Evolutionary conservation across 2,329 filamentous ascomycete species (phyloP), one percentile per base, ranked within the genome.

Genomic region (Epichloe sp.): DNA sequence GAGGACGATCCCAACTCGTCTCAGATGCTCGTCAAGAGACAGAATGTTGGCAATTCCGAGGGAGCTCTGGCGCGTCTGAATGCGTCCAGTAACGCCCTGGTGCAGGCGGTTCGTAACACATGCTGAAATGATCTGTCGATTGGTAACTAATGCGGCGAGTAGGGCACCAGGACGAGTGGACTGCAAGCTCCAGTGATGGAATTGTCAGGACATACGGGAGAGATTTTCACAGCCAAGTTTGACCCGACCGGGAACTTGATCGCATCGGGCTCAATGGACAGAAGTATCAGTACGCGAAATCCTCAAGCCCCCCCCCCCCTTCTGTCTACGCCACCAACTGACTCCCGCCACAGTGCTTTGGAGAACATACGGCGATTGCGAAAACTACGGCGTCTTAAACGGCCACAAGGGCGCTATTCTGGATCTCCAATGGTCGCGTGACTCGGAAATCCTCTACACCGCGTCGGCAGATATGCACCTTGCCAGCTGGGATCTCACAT

Each of bases 341-440:
- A 44, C 12, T 37, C 40, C 26, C 14, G 10, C 17, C 6, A 11
- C 40, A 94, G 88, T 97, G 69, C 78, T 98, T 34, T 98, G 93
- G 93, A 82, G 86, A 61, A 94, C 90, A 2, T 89, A 91, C 55
- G 91, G 89, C 61, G 79, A 88, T 60, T 96, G 91, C 71, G 87
- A 95, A 63, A 98, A 98, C 70, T 96, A 96, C 62, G 90, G 91
- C 54, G 72, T 87, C 31, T 74, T 98, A 49, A 88, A 76, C 8
- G 93, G 93, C 36, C 93, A 98, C 71, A 89, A 88, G 64, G 88
- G 88, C 58, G 93, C 93, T 1, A 74, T 98, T 47, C 74, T 97
- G 26, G 93, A 97, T 67, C 72, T 98, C 44, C 89, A 95, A 64
- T 98, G 93, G 93, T 95, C 93, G 31, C 85, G 93, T 64, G 93